A percentile compares a stretch with the other conserved stretches of the same genome.
Evolutionary conservation across 768 basidiomycete genomes (phyloP).

Genomic region (Panaeolus papilionaceus): DNA sequence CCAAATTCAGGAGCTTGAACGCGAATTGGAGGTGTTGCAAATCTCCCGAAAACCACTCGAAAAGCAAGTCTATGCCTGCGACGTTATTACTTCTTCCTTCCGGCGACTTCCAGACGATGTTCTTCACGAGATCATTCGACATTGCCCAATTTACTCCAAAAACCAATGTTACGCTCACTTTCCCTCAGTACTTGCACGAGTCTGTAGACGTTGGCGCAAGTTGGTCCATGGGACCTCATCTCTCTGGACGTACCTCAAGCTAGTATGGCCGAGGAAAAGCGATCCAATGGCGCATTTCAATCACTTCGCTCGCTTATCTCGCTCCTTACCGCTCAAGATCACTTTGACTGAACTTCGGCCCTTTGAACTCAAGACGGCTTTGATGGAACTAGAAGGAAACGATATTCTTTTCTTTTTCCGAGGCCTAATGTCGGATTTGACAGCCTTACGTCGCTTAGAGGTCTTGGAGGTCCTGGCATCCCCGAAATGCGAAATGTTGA

Average conservation of each 20-base stretch:
- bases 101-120: background rate
- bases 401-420: background rate
- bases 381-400: no score
- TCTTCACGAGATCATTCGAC: background rate
- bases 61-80: background rate
- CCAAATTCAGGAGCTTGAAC: background rate
- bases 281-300: background rate
- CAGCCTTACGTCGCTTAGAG: background rate
- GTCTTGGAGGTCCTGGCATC: background rate
- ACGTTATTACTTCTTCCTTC: background rate
- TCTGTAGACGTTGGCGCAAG: background rate
- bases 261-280: background rate
- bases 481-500: background rate
- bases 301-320: background rate
- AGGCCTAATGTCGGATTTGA: background rate
- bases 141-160: background rate
- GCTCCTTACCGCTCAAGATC: background rate
- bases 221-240: background rate
- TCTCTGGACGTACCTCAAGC: background rate
- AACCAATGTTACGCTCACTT: background rate
- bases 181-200: background rate
- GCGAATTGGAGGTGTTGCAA: background rate
- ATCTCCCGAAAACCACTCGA: background rate
- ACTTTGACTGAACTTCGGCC: background rate
- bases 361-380: background rate